Percentiles rank a stretch among this genome's conserved stretches.
These are phyloP conservation scores for Apiospora pterosperma DNA, from an alignment of 2,329 filamentous ascomycete species.

Conservation along the genomic window DNA sequence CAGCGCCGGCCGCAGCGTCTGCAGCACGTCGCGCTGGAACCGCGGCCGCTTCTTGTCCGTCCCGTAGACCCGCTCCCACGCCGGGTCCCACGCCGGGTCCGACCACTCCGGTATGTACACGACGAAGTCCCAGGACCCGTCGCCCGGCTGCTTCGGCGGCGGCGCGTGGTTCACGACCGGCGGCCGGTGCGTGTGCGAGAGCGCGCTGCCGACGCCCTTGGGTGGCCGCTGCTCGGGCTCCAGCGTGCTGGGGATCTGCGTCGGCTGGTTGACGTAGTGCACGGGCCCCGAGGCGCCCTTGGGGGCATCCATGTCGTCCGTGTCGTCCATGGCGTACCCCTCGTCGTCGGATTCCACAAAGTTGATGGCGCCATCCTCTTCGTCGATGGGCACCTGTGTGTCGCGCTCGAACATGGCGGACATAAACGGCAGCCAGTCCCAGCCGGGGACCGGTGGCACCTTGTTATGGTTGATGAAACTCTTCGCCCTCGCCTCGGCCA, in stretches of 20 bases:
- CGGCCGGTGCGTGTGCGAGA: neutral
- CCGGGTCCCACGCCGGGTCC: constrained; percentile 18
- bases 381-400: neutral
- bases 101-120: constrained; percentile 22
- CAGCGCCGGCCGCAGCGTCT: constrained; percentile 19
- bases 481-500: neutral
- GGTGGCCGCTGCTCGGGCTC: neutral
- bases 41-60: constrained; percentile 3
- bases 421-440: neutral
- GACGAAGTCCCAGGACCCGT: constrained; percentile 13
- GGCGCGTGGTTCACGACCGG: neutral
- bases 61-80: neutral
- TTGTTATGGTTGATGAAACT: neutral
- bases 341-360: neutral
- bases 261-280: neutral
- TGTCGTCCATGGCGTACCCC: neutral
- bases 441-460: neutral
- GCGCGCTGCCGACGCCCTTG: too few relatives aligned
- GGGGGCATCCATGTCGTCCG: neutral
- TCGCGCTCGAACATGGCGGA: neutral
- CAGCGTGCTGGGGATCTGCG: neutral
- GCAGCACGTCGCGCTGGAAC: neutral
- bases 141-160: neutral
- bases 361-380: neutral
- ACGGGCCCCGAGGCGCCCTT: neutral